These are phyloP conservation scores for Anastatica hierochuntica DNA, from an alignment of 345 rosid species.

Conservation along the genomic window DNA sequence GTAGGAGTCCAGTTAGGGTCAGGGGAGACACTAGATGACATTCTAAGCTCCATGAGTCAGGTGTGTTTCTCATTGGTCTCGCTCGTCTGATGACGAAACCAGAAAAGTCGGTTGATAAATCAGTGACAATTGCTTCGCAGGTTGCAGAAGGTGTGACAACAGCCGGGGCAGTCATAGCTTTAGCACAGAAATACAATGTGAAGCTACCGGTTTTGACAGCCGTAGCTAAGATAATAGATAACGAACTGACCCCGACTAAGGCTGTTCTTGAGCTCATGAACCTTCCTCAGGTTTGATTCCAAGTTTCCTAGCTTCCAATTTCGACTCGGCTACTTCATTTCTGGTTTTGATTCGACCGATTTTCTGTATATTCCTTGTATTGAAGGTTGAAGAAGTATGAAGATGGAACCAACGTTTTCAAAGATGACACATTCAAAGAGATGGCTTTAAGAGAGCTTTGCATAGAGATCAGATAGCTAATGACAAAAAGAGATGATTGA, in stretches of 20 bases:
- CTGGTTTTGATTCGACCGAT: not conserved
- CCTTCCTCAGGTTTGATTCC: slow-evolving; percentile 59
- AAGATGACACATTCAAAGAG: slow-evolving; percentile 6
- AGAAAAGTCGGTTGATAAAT: not conserved
- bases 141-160: slow-evolving; percentile 96
- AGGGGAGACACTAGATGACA: slow-evolving; percentile 80
- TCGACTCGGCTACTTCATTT: too few relatives aligned
- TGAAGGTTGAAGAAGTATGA: slow-evolving; percentile 72
- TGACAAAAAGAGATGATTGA: not conserved
- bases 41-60: slow-evolving; percentile 80
- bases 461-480: slow-evolving; percentile 15
- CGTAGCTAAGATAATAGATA: slow-evolving; percentile 80
- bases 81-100: not conserved
- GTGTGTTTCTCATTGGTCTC: slow-evolving; percentile 26
- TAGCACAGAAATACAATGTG: slow-evolving; percentile 91
- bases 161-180: slow-evolving; percentile 88
- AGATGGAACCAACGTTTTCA: not conserved
- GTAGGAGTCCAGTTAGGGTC: slow-evolving; percentile 93
- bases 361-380: not conserved
- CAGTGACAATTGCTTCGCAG: slow-evolving; percentile 17
- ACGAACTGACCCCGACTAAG: slow-evolving; percentile 71
- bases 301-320: not conserved
- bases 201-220: slow-evolving; percentile 92
- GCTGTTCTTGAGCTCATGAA: slow-evolving; percentile 81
- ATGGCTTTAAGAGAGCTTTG: slow-evolving; percentile 8